Evolutionary conservation across 1,284 basidiomycete genomes (phyloP), one percentile per base, ranked within the genome.

Genomic region (Cutaneotrichosporon arboriforme): DNA sequence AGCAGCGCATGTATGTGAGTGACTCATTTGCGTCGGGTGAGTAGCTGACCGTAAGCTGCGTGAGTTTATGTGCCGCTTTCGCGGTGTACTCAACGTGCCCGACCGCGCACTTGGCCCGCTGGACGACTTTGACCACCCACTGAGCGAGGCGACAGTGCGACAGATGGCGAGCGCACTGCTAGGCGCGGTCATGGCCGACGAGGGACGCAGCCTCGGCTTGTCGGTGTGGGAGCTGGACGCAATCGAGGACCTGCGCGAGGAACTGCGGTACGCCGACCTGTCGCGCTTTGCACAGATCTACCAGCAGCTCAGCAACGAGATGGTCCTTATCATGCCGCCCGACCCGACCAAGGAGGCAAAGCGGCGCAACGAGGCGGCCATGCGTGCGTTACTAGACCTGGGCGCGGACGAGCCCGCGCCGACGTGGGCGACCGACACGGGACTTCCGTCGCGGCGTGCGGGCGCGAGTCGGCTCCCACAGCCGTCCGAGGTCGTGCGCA

Each of bases 121-220:
- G 44, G 70, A 73, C 54, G 69, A 73, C 55, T 71, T 73, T 52
- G 70, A 73, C 55, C 58, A 69, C 26, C 63, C 69, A 3, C 48
- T 71, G 4, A 64, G 61, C 21, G 70, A 73, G 50, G 61, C 68
- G 3, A 67, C 58, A 18, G 68, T 71, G 4, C 54, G 68, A 22
- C 23, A 63, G 18, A 56, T 70, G 14, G 66, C 64, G 8, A 66
- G 67, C 14, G 64, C 65, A 1, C 54, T 73, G 59, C 52, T 73
- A 17, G 66, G 67, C 23, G 38, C 64, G 23, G 63, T 73, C 54
- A 51, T 42, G 51, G 51, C 61, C 12, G 49, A 53, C 23, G 23
- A 38, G 1, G 55, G 46, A 0, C 8, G 8, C 5, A 34, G 17
- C 8, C 23, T 26, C 7, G 53, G 44, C 18, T n/a, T 18, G 22